Percentiles rank a stretch among this genome's conserved stretches.
Conservation (phyloP, 306 rosid genomes). For the Vigna radiata region DNA sequence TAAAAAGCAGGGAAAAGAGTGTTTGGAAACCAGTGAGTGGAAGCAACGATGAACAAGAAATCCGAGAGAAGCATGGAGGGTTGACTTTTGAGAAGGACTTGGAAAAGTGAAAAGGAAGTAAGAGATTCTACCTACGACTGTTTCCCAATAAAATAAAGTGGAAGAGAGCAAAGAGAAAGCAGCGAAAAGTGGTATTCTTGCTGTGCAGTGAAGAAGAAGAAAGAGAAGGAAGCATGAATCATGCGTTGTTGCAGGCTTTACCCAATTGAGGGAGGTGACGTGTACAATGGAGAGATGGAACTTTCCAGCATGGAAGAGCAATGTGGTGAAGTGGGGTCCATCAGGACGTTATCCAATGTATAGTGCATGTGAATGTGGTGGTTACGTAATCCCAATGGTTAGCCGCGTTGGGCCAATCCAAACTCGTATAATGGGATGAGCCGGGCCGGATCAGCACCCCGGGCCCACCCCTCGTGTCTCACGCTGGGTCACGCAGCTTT, state of each 20-base stretch:
- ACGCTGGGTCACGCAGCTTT: background rate
- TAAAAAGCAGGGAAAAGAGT: background rate
- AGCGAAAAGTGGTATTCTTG: background rate
- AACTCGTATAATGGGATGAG: constrained; percentile 39
- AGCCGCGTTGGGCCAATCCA: constrained; percentile 52
- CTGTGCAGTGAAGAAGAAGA: background rate
- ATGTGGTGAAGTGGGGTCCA: constrained; percentile 53
- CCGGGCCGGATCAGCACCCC: background rate
- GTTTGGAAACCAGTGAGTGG: background rate
- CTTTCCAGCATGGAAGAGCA: constrained; percentile 81
- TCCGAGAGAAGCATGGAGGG: constrained; percentile 18
- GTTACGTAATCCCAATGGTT: constrained; percentile 50
- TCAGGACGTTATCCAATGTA: constrained; percentile 60
- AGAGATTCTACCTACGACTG: constrained; percentile 37
- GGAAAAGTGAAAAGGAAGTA: background rate
- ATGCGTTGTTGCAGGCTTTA: constrained; percentile 44
- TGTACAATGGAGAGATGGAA: constrained; percentile 54
- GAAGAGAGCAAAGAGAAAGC: constrained; percentile 41
- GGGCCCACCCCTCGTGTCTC: constrained; percentile 45
- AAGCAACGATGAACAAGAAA: constrained; percentile 37
- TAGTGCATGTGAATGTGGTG: constrained; percentile 45
- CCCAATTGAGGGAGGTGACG: constrained; percentile 57
- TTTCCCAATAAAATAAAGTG: background rate
- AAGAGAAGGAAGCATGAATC: constrained; percentile 11
- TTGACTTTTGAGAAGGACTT: background rate